Evolutionary conservation across 768 basidiomycete genomes (phyloP).

Genomic region (Rhodotorula sphaerocarpa): DNA sequence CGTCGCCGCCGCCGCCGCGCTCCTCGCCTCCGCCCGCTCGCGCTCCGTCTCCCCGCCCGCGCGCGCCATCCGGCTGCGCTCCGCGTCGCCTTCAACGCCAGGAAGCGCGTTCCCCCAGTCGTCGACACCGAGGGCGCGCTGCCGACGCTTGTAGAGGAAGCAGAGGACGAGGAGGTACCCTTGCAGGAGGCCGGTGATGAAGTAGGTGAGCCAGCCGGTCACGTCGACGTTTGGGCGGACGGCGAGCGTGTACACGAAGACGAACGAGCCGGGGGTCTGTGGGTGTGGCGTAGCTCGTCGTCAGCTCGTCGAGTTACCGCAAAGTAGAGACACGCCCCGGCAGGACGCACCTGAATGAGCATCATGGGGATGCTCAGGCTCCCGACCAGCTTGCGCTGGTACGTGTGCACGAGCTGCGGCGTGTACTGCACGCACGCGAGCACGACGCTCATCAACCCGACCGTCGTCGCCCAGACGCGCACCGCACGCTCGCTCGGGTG

Average conservation of each 20-base stretch:
- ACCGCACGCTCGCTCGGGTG: slow-evolving; percentile 45
- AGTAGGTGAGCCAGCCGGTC: slow-evolving; percentile 43
- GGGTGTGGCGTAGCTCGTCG: not conserved
- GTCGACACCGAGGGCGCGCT: slow-evolving; percentile 65
- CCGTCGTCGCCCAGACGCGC: slow-evolving; percentile 68
- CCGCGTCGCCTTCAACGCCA: not conserved
- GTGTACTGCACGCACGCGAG: slow-evolving; percentile 78
- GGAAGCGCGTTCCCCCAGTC: slow-evolving; percentile 62
- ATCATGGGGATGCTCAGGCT: slow-evolving; percentile 92
- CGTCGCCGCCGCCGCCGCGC: not conserved
- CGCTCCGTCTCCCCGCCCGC: not conserved
- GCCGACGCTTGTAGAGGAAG: slow-evolving; percentile 71
- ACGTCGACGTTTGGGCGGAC: slow-evolving; percentile 44
- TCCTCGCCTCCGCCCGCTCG: not conserved
- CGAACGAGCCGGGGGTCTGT: slow-evolving; percentile 37
- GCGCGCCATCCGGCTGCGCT: too few relatives aligned
- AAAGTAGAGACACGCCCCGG: too few relatives aligned
- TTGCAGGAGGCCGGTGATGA: slow-evolving; percentile 68
- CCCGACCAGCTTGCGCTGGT: slow-evolving; percentile 62
- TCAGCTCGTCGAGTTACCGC: too few relatives aligned
- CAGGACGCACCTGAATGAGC: slow-evolving; percentile 78
- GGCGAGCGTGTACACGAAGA: slow-evolving; percentile 41
- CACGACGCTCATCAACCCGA: slow-evolving; percentile 70
- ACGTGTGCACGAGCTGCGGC: slow-evolving; percentile 73
- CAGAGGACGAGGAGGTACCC: slow-evolving; percentile 74